A percentile compares a stretch with the other conserved stretches of the same genome.
Evolutionary conservation across 2,329 filamentous ascomycete species (phyloP).

Genomic region (Aciculosporium take): DNA sequence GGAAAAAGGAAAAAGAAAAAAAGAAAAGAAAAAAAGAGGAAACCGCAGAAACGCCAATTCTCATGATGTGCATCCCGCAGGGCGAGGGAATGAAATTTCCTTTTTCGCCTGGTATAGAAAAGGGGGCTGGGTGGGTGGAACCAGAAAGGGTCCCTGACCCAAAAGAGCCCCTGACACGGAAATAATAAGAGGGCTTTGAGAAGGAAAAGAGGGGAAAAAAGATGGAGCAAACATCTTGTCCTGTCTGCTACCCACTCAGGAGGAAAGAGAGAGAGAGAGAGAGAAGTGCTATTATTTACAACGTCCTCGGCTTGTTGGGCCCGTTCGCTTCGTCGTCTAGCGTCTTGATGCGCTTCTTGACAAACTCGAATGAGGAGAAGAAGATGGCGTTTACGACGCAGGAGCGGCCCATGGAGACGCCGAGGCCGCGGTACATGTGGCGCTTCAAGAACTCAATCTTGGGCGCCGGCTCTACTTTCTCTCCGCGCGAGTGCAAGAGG

Average conservation of each 20-base stretch:
- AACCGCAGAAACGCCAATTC: conserved; percentile 3
- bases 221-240: background rate
- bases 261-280: background rate
- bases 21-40: background rate
- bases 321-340: conserved; percentile 24
- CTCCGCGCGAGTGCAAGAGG: conserved; percentile 52
- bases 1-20: background rate
- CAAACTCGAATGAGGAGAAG: conserved; percentile 75
- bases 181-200: background rate
- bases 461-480: conserved; percentile 48
- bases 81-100: background rate
- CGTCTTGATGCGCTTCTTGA: conserved; percentile 52
- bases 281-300: conserved; percentile 6
- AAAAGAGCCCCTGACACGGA: too few relatives aligned
- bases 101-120: background rate
- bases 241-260: background rate
- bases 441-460: conserved; percentile 66
- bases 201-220: background rate
- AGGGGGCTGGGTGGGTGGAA: too few relatives aligned
- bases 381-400: conserved; percentile 79
- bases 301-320: conserved; percentile 4
- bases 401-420: conserved; percentile 70
- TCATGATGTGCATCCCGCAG: conserved; percentile 4
- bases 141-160: too few relatives aligned
- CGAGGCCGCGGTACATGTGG: conserved; percentile 70